phyloP scores from a whole-genome alignment of 441 rosid species.

The Bruguiera hainesii region DNA sequence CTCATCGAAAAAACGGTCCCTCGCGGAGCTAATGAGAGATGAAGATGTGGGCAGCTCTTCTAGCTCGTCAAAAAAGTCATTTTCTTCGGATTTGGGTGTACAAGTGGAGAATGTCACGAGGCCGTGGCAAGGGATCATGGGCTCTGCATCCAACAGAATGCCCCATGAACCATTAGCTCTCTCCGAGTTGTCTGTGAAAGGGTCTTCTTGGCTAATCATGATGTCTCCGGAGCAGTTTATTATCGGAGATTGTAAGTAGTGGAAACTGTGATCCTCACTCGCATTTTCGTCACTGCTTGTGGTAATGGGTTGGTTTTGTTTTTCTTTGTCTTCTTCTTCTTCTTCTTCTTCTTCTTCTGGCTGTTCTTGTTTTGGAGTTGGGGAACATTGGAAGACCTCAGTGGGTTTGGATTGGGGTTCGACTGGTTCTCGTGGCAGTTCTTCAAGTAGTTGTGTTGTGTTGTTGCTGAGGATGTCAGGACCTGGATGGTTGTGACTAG shows the following conservation, averaged over 20 bases:
- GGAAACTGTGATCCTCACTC: constrained; percentile 33
- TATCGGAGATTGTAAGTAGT: constrained; percentile 43
- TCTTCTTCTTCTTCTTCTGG: constrained; percentile 7
- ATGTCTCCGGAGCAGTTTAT: constrained; percentile 28
- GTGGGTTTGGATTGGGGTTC: constrained; percentile 14
- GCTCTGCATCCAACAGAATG: constrained; percentile 45
- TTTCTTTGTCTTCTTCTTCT: constrained; percentile 7
- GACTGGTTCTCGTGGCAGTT: background rate
- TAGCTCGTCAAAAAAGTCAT: constrained; percentile 70
- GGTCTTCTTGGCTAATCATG: constrained; percentile 37
- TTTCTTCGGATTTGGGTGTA: constrained; percentile 38
- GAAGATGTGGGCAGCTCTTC: constrained; percentile 58
- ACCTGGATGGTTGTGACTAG: constrained; percentile 60
- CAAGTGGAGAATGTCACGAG: constrained; percentile 28
- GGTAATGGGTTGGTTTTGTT: constrained; percentile 10
- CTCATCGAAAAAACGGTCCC: constrained; percentile 50
- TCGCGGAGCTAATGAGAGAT: constrained; percentile 45
- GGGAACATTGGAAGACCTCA: constrained; percentile 8
- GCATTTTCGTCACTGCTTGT: constrained; percentile 23
- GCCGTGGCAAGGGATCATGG: constrained; percentile 29
- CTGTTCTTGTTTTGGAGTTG: constrained; percentile 22
- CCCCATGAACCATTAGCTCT: constrained; percentile 22
- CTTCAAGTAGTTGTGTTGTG: constrained; percentile 9
- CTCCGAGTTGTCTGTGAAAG: constrained; percentile 23
- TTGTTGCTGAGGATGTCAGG: constrained; percentile 27